phyloP scores from a whole-genome alignment of 257 asterid species.

The Solanum infundibuliforme region DNA sequence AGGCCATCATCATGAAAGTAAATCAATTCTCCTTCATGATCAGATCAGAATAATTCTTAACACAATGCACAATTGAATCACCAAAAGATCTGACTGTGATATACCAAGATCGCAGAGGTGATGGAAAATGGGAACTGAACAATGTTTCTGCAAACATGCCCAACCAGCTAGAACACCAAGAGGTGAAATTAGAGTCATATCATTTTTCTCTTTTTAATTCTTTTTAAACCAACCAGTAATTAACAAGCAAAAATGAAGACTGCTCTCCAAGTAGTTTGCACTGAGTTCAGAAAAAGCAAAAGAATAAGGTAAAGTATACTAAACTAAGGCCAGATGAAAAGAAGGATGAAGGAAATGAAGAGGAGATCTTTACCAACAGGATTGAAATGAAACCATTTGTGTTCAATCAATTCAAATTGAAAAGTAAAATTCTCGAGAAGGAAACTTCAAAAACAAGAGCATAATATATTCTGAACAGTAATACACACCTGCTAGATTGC shows the following conservation, averaged over 20 bases:
- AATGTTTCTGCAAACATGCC: neutral
- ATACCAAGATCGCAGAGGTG: neutral
- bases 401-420: neutral
- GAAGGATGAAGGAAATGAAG: neutral
- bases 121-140: neutral
- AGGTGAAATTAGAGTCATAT: neutral
- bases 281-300: neutral
- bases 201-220: neutral
- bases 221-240: neutral
- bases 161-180: neutral
- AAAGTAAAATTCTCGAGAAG: neutral
- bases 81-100: neutral
- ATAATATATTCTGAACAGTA: neutral
- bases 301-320: neutral
- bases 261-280: neutral
- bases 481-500: neutral
- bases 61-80: neutral
- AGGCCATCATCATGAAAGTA: neutral
- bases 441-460: neutral
- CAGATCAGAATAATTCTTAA: neutral
- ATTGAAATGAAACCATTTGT: neutral
- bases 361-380: neutral
- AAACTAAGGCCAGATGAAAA: neutral
- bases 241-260: neutral
- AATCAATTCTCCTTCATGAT: neutral